Percentiles rank a stretch among this genome's conserved stretches.
Evolutionary conservation across 345 rosid species (phyloP).

Genomic region (Salix dunnii): DNA sequence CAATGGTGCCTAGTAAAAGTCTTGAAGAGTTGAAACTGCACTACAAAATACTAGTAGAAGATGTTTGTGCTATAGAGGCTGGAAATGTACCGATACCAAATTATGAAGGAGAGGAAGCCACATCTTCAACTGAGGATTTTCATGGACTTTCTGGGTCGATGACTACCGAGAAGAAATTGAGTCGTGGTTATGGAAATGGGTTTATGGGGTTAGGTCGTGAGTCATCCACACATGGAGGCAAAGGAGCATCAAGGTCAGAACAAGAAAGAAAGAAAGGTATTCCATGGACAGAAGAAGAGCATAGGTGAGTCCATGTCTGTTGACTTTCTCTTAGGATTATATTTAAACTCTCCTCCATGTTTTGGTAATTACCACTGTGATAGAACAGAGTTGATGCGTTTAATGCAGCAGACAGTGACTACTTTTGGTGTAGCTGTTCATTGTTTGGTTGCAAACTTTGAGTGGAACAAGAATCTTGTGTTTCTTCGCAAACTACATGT

Average conservation of each 20-base stretch:
- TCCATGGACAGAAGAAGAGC: slow-evolving; percentile 98
- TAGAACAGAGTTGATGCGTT: neutral
- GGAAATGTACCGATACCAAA: slow-evolving; percentile 65
- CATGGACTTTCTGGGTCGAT: slow-evolving; percentile 31
- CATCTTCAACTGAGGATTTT: slow-evolving; percentile 43
- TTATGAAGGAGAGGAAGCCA: slow-evolving; percentile 45
- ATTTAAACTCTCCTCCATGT: neutral
- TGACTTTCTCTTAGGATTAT: neutral
- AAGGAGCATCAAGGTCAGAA: slow-evolving; percentile 60
- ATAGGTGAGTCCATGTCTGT: slow-evolving; percentile 45
- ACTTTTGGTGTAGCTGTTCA: too few species aligned
- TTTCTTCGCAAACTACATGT: neutral
- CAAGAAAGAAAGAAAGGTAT: slow-evolving; percentile 89
- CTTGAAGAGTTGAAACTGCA: slow-evolving; percentile 59
- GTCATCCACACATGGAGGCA: slow-evolving; percentile 50
- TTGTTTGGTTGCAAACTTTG: too few species aligned
- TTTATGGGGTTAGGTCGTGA: slow-evolving; percentile 44
- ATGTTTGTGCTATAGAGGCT: slow-evolving; percentile 65
- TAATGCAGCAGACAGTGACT: neutral
- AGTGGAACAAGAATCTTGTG: too few species aligned
- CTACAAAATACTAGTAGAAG: slow-evolving; percentile 56
- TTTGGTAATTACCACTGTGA: neutral
- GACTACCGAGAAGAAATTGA: slow-evolving; percentile 39
- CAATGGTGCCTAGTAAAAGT: slow-evolving; percentile 60
- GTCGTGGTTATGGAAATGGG: slow-evolving; percentile 39